Percentiles rank a stretch among this genome's conserved stretches.
Conservation (phyloP, 441 rosid species). For the Cnidoscolus chayamansa region DNA sequence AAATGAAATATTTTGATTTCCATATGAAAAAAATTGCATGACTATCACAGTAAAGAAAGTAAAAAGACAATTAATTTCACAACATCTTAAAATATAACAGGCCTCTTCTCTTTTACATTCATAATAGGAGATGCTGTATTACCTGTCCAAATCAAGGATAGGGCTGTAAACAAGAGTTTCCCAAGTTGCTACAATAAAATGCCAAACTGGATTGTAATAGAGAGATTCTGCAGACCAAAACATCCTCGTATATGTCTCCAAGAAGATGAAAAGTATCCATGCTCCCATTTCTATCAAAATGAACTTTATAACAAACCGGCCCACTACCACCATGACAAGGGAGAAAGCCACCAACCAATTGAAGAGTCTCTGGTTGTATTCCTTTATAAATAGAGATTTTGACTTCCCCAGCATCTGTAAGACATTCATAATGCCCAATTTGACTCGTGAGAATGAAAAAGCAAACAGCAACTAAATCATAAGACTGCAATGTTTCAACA, state of each 20-base stretch:
- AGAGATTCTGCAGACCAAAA: constrained; percentile 97
- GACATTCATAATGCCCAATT: constrained; percentile 3
- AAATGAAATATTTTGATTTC: neutral
- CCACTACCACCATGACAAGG: constrained; percentile 89
- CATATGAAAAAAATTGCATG: neutral
- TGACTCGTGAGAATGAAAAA: constrained; percentile 1
- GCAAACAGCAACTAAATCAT: constrained; percentile 6
- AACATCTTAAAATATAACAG: neutral
- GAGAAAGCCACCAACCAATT: constrained; percentile 97
- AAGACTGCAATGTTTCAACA: constrained; percentile 1
- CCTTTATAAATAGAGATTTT: constrained; percentile 77
- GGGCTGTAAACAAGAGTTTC: constrained; percentile 92
- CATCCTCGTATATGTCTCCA: constrained; percentile 94
- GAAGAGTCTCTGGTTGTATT: constrained; percentile 90
- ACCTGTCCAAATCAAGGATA: constrained; percentile 97
- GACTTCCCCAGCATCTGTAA: constrained; percentile 90
- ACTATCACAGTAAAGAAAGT: neutral
- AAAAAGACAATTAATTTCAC: neutral
- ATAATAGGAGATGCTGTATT: constrained; percentile 16
- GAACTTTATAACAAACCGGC: constrained; percentile 87
- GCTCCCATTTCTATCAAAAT: constrained; percentile 89
- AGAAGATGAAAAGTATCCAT: constrained; percentile 91
- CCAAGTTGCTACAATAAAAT: constrained; percentile 88
- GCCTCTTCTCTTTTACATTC: neutral
- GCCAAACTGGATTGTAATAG: constrained; percentile 95